A percentile compares a stretch with the other conserved stretches of the same genome.
phyloP scores from a whole-genome alignment of 1,139 yeast genomes.

The Hansenula anomala region DNA sequence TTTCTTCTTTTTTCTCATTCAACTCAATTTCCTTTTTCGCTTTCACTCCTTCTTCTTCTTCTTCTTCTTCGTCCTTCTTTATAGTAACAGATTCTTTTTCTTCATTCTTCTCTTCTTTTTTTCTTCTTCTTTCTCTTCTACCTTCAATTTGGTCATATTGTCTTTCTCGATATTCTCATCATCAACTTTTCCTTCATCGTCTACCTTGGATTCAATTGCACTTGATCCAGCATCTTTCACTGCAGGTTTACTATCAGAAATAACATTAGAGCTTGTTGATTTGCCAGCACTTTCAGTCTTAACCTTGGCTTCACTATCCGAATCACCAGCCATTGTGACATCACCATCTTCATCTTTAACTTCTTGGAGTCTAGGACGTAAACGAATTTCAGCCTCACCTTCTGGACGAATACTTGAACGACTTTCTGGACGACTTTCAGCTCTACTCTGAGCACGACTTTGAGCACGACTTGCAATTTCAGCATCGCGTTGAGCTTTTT shows the following conservation, averaged over 20 bases:
- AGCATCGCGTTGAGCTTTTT: constrained; percentile 4
- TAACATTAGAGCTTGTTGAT: no score
- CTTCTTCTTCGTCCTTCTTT: no score
- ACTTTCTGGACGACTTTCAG: background rate
- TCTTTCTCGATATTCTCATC: no score
- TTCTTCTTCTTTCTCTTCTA: no score
- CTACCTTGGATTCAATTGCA: background rate
- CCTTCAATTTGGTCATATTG: background rate
- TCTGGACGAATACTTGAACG: background rate
- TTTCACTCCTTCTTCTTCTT: no score
- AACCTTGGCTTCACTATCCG: background rate
- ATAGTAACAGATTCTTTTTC: no score
- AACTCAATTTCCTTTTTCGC: no score
- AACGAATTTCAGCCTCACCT: background rate
- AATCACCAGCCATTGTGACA: background rate
- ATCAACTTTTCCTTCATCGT: constrained; percentile 8
- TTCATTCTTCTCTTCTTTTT: no score
- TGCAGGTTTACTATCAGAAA: no score
- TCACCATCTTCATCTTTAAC: constrained; percentile 1
- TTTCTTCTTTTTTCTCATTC: no score
- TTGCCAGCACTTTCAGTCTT: no score
- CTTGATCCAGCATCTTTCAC: no score
- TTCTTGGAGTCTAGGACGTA: background rate
- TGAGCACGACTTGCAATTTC: background rate
- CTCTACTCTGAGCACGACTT: background rate